phyloP scores from a whole-genome alignment of 805 yeast species.

The Candida pseudoglaebosa region DNA sequence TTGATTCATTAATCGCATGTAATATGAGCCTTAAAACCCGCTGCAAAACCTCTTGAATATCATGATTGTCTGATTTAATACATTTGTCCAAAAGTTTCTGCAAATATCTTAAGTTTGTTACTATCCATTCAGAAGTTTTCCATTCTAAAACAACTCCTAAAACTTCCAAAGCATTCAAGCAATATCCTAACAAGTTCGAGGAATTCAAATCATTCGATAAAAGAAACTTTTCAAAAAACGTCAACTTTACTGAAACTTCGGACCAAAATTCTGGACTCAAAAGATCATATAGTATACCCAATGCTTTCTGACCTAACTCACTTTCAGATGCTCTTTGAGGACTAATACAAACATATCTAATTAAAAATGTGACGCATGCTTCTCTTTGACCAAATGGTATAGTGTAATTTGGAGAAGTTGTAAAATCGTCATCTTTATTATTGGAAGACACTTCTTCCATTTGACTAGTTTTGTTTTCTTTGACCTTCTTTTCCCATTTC shows the following conservation, averaged over 20 bases:
- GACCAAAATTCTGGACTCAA: conserved; percentile 77
- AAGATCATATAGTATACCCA: conserved; percentile 70
- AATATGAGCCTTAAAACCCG: conserved; percentile 68
- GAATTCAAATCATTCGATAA: conserved; percentile 72
- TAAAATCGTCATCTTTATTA: conserved; percentile 26
- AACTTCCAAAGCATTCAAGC: conserved; percentile 89
- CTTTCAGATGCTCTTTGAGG: conserved; percentile 82
- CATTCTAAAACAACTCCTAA: conserved; percentile 77
- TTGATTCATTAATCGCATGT: conserved; percentile 54
- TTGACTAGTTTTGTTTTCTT: conserved; percentile 2
- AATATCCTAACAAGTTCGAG: conserved; percentile 66
- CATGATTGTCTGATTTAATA: conserved; percentile 76
- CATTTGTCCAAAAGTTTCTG: conserved; percentile 77
- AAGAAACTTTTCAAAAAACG: conserved; percentile 84
- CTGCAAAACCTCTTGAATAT: conserved; percentile 79
- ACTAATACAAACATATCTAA: conserved; percentile 82
- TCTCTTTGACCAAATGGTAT: conserved; percentile 81
- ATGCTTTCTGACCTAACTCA: conserved; percentile 75
- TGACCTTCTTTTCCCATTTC: conserved; percentile 70
- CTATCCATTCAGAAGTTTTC: conserved; percentile 75
- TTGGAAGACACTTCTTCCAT: conserved; percentile 5
- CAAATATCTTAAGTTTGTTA: conserved; percentile 62
- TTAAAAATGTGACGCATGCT: conserved; percentile 83
- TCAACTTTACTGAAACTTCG: conserved; percentile 80
- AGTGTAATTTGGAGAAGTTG: conserved; percentile 47